Evolutionary conservation across 78 protist genomes (phyloP).

Genomic region (Cavenderia fasciculata): DNA sequence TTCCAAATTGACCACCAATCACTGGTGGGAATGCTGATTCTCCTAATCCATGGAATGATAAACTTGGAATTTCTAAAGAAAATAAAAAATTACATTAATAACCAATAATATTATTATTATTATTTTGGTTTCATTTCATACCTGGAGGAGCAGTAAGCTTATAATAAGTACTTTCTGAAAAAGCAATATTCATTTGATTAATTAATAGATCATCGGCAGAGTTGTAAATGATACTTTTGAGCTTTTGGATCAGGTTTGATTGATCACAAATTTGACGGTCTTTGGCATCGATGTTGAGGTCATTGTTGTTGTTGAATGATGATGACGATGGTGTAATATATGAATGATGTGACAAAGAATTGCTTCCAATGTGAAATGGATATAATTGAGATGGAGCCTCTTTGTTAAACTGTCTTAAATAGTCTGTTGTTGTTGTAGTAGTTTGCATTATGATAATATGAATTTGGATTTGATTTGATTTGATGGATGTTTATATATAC

Average conservation of each 20-base stretch:
- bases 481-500: neutral
- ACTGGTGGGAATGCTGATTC: too few relatives aligned
- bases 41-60: too few relatives aligned
- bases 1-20: constrained; percentile 46
- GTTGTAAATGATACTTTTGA: constrained; percentile 24
- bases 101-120: too few relatives aligned
- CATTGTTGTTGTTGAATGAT: neutral
- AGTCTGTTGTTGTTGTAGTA: too few relatives aligned
- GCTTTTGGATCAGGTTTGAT: constrained; percentile 43
- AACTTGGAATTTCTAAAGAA: too few relatives aligned
- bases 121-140: too few relatives aligned
- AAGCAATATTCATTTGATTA: constrained; percentile 22
- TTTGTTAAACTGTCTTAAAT: constrained; percentile 19
- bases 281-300: constrained; percentile 1
- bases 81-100: too few relatives aligned
- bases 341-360: neutral
- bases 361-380: neutral
- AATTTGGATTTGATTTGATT: neutral
- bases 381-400: too few relatives aligned
- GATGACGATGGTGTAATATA: constrained; percentile 5
- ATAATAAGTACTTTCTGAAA: too few relatives aligned
- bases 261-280: constrained; percentile 23
- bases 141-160: too few relatives aligned
- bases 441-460: too few relatives aligned
- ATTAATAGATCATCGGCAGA: constrained; percentile 48